Evolutionary conservation across 306 rosid genomes (phyloP).

Genomic region (Bauhinia variegata): DNA sequence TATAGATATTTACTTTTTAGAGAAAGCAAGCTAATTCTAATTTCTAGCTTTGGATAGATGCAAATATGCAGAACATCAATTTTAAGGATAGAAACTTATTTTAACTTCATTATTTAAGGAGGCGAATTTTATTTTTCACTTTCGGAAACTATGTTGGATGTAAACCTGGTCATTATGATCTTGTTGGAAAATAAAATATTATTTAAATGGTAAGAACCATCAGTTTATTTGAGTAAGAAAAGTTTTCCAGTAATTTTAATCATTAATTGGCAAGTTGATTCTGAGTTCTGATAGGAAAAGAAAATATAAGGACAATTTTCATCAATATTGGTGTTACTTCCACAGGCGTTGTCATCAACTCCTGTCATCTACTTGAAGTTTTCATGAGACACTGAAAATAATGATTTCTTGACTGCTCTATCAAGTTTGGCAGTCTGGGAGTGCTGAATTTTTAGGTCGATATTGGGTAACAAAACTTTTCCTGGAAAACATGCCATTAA

Average conservation of each 20-base stretch:
- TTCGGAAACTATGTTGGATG: neutral
- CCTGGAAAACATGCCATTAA: neutral
- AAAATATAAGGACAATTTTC: neutral
- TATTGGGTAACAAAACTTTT: neutral
- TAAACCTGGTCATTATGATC: neutral
- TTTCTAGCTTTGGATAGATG: neutral
- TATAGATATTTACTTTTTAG: conserved; percentile 7
- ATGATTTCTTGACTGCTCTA: neutral
- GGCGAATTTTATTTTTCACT: no score
- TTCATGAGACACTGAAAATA: neutral
- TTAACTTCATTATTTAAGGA: no score
- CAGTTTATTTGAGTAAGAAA: conserved; percentile 21
- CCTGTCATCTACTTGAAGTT: neutral
- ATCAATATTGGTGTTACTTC: conserved; percentile 4
- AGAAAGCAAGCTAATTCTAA: neutral
- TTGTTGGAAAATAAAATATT: neutral
- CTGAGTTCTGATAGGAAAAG: conserved; percentile 10
- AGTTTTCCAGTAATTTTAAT: conserved; percentile 19
- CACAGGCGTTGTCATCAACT: conserved; percentile 1
- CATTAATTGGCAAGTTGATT: conserved; percentile 21
- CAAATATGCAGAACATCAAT: no score
- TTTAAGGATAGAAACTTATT: no score
- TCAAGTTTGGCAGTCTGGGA: neutral
- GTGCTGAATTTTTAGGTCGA: neutral
- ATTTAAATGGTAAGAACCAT: conserved; percentile 21